Percentiles rank a stretch among this genome's conserved stretches.
Conservation (phyloP, 2,329 filamentous ascomycete species). For the Pleoardoris graminearum region DNA sequence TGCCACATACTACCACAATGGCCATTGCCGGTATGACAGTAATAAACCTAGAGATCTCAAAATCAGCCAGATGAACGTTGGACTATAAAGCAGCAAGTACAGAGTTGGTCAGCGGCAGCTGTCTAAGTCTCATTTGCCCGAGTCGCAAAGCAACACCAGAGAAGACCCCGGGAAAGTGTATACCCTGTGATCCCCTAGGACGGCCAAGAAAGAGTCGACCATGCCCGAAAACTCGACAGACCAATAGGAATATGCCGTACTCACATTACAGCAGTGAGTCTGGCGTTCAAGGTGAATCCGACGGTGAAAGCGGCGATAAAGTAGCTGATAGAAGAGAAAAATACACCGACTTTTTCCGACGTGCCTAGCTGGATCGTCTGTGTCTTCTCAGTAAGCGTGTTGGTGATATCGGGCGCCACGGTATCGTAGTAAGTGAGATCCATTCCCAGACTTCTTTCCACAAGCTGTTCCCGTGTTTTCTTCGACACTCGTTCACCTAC, state of each 20-base stretch:
- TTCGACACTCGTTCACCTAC: conserved; percentile 55
- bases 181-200: too few relatives aligned
- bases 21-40: conserved; percentile 56
- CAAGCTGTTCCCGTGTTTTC: conserved; percentile 51
- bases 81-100: too few relatives aligned
- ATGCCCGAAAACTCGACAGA: too few relatives aligned
- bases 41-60: conserved; percentile 30
- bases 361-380: conserved; percentile 53
- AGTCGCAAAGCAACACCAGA: not conserved
- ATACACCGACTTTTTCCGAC: conserved; percentile 53
- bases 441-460: conserved; percentile 54
- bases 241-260: not conserved
- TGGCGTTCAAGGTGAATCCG: conserved; percentile 50
- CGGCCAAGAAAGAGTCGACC: too few relatives aligned
- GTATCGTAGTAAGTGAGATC: conserved; percentile 58
- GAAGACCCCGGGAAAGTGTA: too few relatives aligned
- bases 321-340: conserved; percentile 52
- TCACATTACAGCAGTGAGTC: conserved; percentile 48
- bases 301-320: conserved; percentile 52
- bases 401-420: conserved; percentile 54
- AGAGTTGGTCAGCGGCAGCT: too few relatives aligned
- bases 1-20: conserved; percentile 49
- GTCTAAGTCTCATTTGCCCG: too few relatives aligned
- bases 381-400: conserved; percentile 51
- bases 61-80: not conserved